Percentiles rank a stretch among this genome's conserved stretches.
phyloP scores from a whole-genome alignment of 2,329 filamentous ascomycete genomes.

The Aplosporella prunicola region DNA sequence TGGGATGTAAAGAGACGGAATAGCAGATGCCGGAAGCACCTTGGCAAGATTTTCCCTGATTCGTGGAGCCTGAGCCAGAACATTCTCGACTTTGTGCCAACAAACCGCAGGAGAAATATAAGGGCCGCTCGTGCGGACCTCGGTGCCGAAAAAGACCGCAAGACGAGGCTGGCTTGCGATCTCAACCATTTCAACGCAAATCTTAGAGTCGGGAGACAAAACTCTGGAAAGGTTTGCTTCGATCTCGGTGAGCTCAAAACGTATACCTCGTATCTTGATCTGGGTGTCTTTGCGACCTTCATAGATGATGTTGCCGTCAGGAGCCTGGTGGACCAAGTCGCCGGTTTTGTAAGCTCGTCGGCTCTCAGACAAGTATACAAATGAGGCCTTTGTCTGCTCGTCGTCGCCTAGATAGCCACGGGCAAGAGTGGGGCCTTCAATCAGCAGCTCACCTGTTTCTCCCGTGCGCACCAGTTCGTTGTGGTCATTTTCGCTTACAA shows the following conservation, averaged over 20 bases:
- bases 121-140: too few species aligned
- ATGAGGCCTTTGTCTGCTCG: conserved; percentile 24
- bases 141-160: too few species aligned
- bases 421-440: conserved; percentile 30
- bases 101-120: too few species aligned
- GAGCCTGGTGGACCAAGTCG: conserved; percentile 23
- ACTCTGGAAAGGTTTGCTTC: too few species aligned
- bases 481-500: conserved; percentile 18
- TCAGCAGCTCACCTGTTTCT: conserved; percentile 15
- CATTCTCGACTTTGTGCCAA: too few species aligned
- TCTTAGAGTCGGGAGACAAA: too few species aligned
- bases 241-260: conserved; percentile 30
- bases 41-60: too few species aligned
- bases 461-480: conserved; percentile 21
- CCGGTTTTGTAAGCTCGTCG: conserved; percentile 24
- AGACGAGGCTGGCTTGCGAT: too few species aligned
- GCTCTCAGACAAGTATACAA: too few species aligned
- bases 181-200: too few species aligned
- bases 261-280: conserved; percentile 24
- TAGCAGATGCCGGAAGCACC: background rate
- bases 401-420: conserved; percentile 29
- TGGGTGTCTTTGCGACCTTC: conserved; percentile 10
- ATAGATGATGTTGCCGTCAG: conserved; percentile 18
- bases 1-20: conserved; percentile 13
- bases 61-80: too few species aligned